Evolutionary conservation across 202 grass and related monocot species (phyloP).

Genomic region (Schoenoplectus tabernaemontani): DNA sequence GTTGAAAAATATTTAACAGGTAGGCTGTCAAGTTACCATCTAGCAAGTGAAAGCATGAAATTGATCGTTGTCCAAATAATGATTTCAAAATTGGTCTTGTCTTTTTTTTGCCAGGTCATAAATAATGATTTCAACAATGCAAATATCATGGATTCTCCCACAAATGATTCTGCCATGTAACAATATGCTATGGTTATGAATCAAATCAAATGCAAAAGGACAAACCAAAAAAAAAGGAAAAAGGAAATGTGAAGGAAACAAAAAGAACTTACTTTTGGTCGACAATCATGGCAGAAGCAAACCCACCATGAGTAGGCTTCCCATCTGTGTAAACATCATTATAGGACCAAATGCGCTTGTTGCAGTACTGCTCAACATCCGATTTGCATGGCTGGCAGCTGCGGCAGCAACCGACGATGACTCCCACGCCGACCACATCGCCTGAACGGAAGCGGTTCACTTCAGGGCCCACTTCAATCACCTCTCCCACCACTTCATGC

Average conservation of each 20-base stretch:
- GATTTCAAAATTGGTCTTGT: not conserved
- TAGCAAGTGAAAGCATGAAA: not conserved
- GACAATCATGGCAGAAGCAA: conserved; percentile 79
- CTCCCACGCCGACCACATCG: conserved; percentile 60
- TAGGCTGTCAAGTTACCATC: not conserved
- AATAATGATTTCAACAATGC: not conserved
- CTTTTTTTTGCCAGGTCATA: not conserved
- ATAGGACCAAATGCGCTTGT: conserved; percentile 90
- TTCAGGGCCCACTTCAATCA: conserved; percentile 58
- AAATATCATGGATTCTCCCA: not conserved
- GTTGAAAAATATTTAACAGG: not conserved
- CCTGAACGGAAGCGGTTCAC: conserved; percentile 41
- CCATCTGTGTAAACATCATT: conserved; percentile 93
- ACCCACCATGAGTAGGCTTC: conserved; percentile 69
- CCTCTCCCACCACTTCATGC: conserved; percentile 91
- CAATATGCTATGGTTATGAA: not conserved
- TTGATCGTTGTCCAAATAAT: too few species aligned
- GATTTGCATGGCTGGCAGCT: conserved; percentile 69
- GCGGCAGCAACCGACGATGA: conserved; percentile 72
- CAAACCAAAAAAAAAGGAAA: too few species aligned
- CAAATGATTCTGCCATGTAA: not conserved
- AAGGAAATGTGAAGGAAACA: not conserved
- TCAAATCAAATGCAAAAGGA: not conserved
- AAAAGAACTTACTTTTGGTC: conserved; percentile 73
- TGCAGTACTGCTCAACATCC: conserved; percentile 88